Evolutionary conservation across 352 stramenopile species (phyloP).

Genomic region (Phytophthora sp.): DNA sequence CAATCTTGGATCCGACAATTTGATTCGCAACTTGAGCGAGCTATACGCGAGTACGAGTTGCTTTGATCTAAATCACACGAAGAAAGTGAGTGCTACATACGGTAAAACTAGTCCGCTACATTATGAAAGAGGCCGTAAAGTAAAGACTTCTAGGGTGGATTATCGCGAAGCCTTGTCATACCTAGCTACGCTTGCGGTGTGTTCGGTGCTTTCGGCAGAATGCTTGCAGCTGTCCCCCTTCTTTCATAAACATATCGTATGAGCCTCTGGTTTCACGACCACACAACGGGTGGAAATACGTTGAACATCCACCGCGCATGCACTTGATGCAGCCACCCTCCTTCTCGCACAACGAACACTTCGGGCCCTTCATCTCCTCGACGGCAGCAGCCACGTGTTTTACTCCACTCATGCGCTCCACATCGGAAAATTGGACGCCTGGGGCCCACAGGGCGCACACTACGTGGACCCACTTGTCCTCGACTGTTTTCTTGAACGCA

Average conservation of each 20-base stretch:
- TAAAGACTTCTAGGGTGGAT: constrained; percentile 40
- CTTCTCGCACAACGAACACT: constrained; percentile 71
- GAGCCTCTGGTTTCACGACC: constrained; percentile 77
- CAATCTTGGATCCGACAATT: constrained; percentile 83
- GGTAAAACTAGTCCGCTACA: constrained; percentile 38
- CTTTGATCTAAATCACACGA: constrained; percentile 39
- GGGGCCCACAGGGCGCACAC: constrained; percentile 89
- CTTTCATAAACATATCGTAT: constrained; percentile 93
- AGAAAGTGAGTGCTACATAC: constrained; percentile 14
- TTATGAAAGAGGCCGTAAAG: constrained; percentile 43
- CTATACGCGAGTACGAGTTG: constrained; percentile 72
- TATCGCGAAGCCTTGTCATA: constrained; percentile 35
- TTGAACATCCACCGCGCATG: constrained; percentile 67
- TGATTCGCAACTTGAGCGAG: constrained; percentile 79
- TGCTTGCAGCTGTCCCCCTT: constrained; percentile 77
- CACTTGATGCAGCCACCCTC: constrained; percentile 87
- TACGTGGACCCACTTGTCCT: constrained; percentile 85
- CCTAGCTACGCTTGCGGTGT: constrained; percentile 50
- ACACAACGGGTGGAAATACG: constrained; percentile 85
- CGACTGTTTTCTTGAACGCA: constrained; percentile 85
- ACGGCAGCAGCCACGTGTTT: constrained; percentile 77
- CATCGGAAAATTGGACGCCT: constrained; percentile 86
- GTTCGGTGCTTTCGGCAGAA: constrained; percentile 84
- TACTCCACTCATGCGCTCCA: constrained; percentile 83
- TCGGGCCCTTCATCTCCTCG: constrained; percentile 63